Evolutionary conservation across 177 flowering plant species (phyloP).

Genomic region (Vitis hybrid): DNA sequence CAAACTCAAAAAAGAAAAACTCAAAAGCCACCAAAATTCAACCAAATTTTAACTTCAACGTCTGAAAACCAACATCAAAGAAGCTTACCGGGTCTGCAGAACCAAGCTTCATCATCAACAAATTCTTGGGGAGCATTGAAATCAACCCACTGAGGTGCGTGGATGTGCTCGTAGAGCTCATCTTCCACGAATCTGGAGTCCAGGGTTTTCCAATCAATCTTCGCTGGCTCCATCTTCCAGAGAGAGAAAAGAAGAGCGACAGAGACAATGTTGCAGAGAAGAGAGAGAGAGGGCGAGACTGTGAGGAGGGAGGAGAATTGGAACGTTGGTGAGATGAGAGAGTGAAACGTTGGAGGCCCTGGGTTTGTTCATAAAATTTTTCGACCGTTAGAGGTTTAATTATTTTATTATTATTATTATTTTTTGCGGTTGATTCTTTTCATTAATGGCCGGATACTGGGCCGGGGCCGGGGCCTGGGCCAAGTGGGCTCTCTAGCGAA

Average conservation of each 20-base stretch:
- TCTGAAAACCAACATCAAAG: too few species aligned
- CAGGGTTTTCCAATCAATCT: constrained; percentile 82
- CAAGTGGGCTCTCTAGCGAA: too few species aligned
- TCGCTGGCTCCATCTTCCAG: constrained; percentile 72
- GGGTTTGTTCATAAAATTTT: not conserved
- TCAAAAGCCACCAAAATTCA: not conserved
- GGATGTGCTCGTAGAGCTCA: constrained; percentile 66
- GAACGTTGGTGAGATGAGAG: constrained; percentile 9
- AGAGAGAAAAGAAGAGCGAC: not conserved
- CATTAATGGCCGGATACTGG: not conserved
- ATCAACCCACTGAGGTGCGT: constrained; percentile 91
- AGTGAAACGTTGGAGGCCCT: too few species aligned
- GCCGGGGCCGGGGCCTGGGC: not conserved
- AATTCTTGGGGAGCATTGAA: constrained; percentile 48
- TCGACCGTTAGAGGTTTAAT: constrained; percentile 30
- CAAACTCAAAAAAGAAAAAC: not conserved
- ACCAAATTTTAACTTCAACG: not conserved
- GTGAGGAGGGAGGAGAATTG: not conserved
- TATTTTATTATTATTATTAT: not conserved
- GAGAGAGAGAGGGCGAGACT: not conserved
- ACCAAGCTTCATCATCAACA: constrained; percentile 74
- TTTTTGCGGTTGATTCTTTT: not conserved
- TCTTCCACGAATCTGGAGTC: constrained; percentile 67
- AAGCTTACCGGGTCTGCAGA: constrained; percentile 72
- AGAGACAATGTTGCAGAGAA: too few species aligned